phyloP scores from a whole-genome alignment of 1,139 yeast species.

The Sugiyamaella grinbergsii region DNA sequence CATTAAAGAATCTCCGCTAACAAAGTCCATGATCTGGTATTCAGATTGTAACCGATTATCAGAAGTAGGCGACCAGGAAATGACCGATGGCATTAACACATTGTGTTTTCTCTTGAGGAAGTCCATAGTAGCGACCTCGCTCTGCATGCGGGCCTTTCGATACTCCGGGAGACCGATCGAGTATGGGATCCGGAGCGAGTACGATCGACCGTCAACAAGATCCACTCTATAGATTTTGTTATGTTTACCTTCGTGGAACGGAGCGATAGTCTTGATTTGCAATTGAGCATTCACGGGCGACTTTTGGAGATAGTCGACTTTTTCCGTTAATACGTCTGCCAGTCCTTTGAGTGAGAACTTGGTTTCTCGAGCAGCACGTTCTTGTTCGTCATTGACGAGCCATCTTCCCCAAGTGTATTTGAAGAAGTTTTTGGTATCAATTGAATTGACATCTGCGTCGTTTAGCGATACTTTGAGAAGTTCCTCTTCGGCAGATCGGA shows the following conservation, averaged over 20 bases:
- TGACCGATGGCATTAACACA: constrained; percentile 68
- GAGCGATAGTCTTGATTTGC: constrained; percentile 68
- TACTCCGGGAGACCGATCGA: constrained; percentile 60
- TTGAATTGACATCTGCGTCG: constrained; percentile 57
- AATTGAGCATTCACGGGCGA: constrained; percentile 47
- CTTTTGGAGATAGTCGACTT: constrained; percentile 35
- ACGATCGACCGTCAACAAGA: constrained; percentile 58
- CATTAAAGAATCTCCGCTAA: constrained; percentile 82
- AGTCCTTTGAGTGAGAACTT: constrained; percentile 80
- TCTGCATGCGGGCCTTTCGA: constrained; percentile 66
- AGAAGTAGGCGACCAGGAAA: constrained; percentile 60
- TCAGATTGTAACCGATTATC: constrained; percentile 69
- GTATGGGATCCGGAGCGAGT: constrained; percentile 84
- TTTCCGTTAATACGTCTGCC: constrained; percentile 40
- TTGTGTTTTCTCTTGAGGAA: constrained; percentile 57
- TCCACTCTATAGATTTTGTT: constrained; percentile 79
- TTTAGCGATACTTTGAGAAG: constrained; percentile 32
- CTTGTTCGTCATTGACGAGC: constrained; percentile 74
- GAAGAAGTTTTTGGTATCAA: constrained; percentile 73
- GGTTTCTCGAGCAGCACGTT: constrained; percentile 77
- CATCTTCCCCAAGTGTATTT: constrained; percentile 95
- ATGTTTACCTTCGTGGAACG: constrained; percentile 92
- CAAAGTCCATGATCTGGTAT: constrained; percentile 75
- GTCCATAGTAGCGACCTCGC: constrained; percentile 94
- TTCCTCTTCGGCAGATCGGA: constrained; percentile 17